phyloP scores from a whole-genome alignment of 148 eudicot genomes.

The Rhododendron vialii region DNA sequence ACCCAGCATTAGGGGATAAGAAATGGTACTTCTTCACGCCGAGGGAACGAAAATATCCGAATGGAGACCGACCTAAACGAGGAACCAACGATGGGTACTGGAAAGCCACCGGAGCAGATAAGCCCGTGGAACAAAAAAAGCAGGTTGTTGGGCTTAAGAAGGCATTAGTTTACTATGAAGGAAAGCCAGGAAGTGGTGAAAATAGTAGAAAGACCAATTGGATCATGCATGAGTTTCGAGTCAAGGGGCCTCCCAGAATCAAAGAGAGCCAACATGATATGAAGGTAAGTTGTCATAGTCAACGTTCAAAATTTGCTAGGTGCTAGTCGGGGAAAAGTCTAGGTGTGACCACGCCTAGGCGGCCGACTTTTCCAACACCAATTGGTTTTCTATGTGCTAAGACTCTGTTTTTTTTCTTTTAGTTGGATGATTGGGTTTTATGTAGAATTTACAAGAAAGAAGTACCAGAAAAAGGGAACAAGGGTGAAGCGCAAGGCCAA shows the following conservation, averaged over 20 bases:
- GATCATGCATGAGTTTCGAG: conserved; percentile 29
- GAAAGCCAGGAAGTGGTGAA: neutral
- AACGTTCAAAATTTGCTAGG: too few species aligned
- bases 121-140: neutral
- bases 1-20: neutral
- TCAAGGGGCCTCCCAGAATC: neutral
- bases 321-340: too few species aligned
- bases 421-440: conserved; percentile 23
- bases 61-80: conserved; percentile 30
- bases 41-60: conserved; percentile 27
- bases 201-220: conserved; percentile 23
- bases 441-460: conserved; percentile 18
- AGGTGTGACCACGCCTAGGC: too few species aligned
- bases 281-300: conserved; percentile 10
- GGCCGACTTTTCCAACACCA: neutral
- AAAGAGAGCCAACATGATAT: neutral
- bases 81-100: conserved; percentile 31
- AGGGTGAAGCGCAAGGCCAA: neutral
- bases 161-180: conserved; percentile 27
- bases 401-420: neutral
- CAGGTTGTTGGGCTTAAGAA: conserved; percentile 16
- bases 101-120: conserved; percentile 41
- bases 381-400: neutral
- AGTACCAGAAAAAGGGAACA: neutral
- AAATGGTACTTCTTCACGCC: conserved; percentile 43